Base-by-base conservation (phyloP, 176 grass and related monocot species). In the Secale cereale region DNA sequence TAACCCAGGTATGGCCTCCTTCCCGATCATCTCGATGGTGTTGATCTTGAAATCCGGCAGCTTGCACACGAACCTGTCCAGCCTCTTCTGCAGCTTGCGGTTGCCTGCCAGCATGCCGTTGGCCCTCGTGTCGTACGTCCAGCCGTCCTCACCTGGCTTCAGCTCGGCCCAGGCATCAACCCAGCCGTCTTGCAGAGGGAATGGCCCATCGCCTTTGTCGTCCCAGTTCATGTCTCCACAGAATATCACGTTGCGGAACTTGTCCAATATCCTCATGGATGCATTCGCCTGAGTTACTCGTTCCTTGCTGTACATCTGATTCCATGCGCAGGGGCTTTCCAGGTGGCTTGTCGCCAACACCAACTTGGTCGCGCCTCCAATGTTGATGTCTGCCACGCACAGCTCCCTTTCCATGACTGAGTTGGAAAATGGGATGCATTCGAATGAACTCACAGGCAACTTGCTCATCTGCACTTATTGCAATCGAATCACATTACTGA, bases 191-290 rank as follows among this genome's bases (percentile, higher is more conserved):
- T 10, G 88, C 29, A 92, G 65, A n/a, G 93, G 96, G 75, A 93
- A 94, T 4, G 76, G 64, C 7, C 95, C 91, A 4, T 98, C 95
- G 22, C 64, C 33, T 84, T 94, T 92, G 80, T 98, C 91, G n/a
- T 95, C 91, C 96, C 93, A 98, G 66, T 98, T 95, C 96, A 95
- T 95, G 85, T 98, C 93, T 6, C 96, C 96, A 0, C 87, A 90
- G 61, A 98, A 87, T 83, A 98, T 94, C 20, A 78, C 77, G 78
- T 98, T 90, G 35, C 20, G 50, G 14, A 25, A 80, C 60, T 19
- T 7, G 73, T 83, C 83, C 46, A 95, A 61, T 81, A 87, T 85
- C 46, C 79, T 70, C 31, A 95, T 78, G 11, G 89, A 91, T 67
- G 85, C 65, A 6, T 89, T 91, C 39, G 93, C 96, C 83, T 95